Conservation (phyloP, 2,329 filamentous ascomycete genomes). For the Alternaria triticina region DNA sequence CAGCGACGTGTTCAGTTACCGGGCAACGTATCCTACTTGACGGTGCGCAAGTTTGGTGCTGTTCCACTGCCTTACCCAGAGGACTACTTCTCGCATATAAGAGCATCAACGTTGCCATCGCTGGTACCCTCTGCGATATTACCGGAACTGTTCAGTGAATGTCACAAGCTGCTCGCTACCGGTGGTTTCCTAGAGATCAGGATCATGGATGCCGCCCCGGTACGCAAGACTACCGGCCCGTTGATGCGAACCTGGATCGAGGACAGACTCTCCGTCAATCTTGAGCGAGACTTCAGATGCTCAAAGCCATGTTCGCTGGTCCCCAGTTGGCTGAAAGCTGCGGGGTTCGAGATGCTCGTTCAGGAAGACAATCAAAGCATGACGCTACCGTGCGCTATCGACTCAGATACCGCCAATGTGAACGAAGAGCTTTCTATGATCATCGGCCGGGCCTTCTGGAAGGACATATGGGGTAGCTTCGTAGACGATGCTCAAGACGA, state of each 20-base stretch:
- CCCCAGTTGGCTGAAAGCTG: conserved; percentile 65
- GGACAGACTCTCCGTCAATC: conserved; percentile 63
- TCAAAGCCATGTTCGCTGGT: conserved; percentile 65
- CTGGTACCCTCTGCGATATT: conserved; percentile 64
- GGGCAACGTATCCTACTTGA: conserved; percentile 37
- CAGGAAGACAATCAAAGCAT: conserved; percentile 30
- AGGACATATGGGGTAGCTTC: conserved; percentile 47
- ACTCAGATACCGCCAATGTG: conserved; percentile 23
- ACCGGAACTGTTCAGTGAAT: conserved; percentile 61
- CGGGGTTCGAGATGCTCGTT: conserved; percentile 52
- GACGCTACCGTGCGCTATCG: conserved; percentile 41
- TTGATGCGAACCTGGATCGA: conserved; percentile 67
- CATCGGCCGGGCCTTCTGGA: conserved; percentile 47
- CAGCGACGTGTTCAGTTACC: conserved; percentile 43
- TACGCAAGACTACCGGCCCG: conserved; percentile 63
- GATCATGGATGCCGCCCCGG: conserved; percentile 68
- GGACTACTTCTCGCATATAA: conserved; percentile 46
- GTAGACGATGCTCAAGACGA: conserved; percentile 40
- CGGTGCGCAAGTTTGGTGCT: conserved; percentile 42
- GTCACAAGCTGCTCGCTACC: conserved; percentile 62
- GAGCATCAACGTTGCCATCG: conserved; percentile 60
- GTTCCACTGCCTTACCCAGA: conserved; percentile 59
- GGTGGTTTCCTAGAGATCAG: conserved; percentile 65
- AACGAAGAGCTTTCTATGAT: conserved; percentile 42
- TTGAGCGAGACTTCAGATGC: conserved; percentile 66